phyloP scores from a whole-genome alignment of 2,329 filamentous ascomycete genomes.

The Cladosporium velox region DNA sequence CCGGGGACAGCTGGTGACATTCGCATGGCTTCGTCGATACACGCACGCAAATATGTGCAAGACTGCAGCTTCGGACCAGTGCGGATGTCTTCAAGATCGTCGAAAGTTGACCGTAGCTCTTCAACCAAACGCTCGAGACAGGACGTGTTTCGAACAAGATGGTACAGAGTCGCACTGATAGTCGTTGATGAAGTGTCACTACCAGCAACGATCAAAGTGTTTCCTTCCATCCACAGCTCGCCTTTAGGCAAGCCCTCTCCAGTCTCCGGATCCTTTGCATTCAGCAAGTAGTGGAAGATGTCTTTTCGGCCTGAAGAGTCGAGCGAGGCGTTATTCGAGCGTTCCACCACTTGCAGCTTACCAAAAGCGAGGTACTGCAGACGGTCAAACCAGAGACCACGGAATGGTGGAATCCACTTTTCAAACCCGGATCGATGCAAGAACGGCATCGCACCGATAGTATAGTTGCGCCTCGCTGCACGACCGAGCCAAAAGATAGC shows the following conservation, averaged over 20 bases:
- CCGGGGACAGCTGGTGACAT: slow-evolving; percentile 47
- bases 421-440: slow-evolving; percentile 29
- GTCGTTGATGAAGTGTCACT: slow-evolving; percentile 46
- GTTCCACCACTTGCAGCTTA: slow-evolving; percentile 32
- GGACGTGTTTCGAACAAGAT: slow-evolving; percentile 44
- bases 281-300: slow-evolving; percentile 31
- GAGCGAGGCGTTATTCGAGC: slow-evolving; percentile 25
- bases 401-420: slow-evolving; percentile 28
- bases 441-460: slow-evolving; percentile 39
- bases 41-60: slow-evolving; percentile 48
- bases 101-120: slow-evolving; percentile 42
- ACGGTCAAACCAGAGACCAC: slow-evolving; percentile 30
- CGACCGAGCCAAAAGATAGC: slow-evolving; percentile 46
- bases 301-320: slow-evolving; percentile 30
- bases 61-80: slow-evolving; percentile 36
- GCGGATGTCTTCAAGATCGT: slow-evolving; percentile 34
- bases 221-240: slow-evolving; percentile 53
- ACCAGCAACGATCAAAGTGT: slow-evolving; percentile 53
- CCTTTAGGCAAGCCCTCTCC: slow-evolving; percentile 42
- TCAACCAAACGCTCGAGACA: slow-evolving; percentile 36
- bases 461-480: slow-evolving; percentile 49
- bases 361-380: slow-evolving; percentile 33
- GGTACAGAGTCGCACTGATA: slow-evolving; percentile 43
- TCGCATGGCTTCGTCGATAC: slow-evolving; percentile 51
- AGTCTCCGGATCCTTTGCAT: slow-evolving; percentile 36